Evolutionary conservation across 2,329 filamentous ascomycete species (phyloP), one percentile per base, ranked within the genome.

Genomic region (Aureobasidium sp.): DNA sequence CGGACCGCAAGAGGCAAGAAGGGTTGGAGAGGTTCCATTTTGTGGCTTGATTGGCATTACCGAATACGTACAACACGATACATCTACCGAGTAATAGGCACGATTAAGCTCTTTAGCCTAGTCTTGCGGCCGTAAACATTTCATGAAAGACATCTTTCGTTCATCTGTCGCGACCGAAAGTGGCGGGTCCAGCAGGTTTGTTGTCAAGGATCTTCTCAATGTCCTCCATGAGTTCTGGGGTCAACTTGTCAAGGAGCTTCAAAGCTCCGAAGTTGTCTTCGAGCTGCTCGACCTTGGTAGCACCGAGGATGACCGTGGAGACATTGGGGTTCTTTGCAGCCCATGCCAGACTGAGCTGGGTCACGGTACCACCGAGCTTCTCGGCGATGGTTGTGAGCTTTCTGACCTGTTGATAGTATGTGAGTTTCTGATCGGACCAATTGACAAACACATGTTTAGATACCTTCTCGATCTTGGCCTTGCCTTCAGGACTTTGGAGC

Each of bases 271-370:
- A 74, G 71, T 81, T 81, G 71, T 81, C 78, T 63, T 75, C 73
- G 60, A 81, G 76, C 71, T 81, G 79, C 66, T 77, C 68, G 32
- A 76, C 73, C 71, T 81, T 81, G 24, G 77, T 79, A 4, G 78
- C 79, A 47, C 83, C 82, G 9, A 83, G 76, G 59, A 84, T 84
- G 67, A 84, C 81, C 0, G 79, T 81, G 66, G 73, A 77, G 59
- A 86, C 83, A 63, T 85, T 81, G 36, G 78, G 75, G 70, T 86
- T 86, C 74, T 82, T 84, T 32, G 82, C 75, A 52, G 75, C 76
- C 83, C 84, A 86, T 0, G 83, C 84, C 37, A 86, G 74, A n/a
- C 82, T 77, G 8, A 86, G 76, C 63, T 83, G 81, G 4, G 79
- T 71, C 9, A 74, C 76, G 36, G 70, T 79, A 63, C 74, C 79